Base-by-base conservation (phyloP, 257 asterid species). In the Thymus mandschuricus region DNA sequence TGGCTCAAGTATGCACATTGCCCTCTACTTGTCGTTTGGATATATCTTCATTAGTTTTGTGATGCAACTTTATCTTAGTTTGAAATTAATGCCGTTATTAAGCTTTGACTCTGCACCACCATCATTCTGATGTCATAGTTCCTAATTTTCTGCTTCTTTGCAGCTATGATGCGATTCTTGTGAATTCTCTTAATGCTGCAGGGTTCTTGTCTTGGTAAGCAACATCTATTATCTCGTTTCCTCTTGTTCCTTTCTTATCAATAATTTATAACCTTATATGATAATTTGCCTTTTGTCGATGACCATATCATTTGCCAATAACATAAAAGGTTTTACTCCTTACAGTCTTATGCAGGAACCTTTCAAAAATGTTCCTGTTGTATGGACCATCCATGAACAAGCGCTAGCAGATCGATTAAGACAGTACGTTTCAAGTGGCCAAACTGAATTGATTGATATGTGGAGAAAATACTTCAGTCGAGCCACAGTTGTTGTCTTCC, bases 271-370 rank as follows among this genome's bases (percentile, higher is more conserved):
- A 15, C 40, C 33, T 48, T 66, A 50, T 60, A 21, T 13, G 21
- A 21, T 21, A 7, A 64, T 35, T 43, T 55, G 21, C 54, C 52
- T 69, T 69, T 55, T 69, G 33, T 33, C 13, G 10, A 48, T 52
- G 62, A 65, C 8, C 9, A 49, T 74, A 50, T 45, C 52, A 50
- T 68, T 68, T 74, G 70, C 58, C 65, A 43, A 76, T 83, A 71
- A 79, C 80, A 69, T 81, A 77, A 50, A 86, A 80, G 80, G 74
- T 79, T 85, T 79, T 88, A 87, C 87, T 81, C 77, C 77, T 84
- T 76, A 66, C 92, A 95, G 99, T 81, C 88, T 95, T 63, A 86
- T 86, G 96, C 97, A 89, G 97, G 99, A 90, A 62, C 99, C 99
- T 72, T 95, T 90, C 81, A 87, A 75, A 81, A 80, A 78, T 66